Base-by-base conservation (phyloP, 2,329 filamentous ascomycete genomes). In the Pseudocercospora ulei region DNA sequence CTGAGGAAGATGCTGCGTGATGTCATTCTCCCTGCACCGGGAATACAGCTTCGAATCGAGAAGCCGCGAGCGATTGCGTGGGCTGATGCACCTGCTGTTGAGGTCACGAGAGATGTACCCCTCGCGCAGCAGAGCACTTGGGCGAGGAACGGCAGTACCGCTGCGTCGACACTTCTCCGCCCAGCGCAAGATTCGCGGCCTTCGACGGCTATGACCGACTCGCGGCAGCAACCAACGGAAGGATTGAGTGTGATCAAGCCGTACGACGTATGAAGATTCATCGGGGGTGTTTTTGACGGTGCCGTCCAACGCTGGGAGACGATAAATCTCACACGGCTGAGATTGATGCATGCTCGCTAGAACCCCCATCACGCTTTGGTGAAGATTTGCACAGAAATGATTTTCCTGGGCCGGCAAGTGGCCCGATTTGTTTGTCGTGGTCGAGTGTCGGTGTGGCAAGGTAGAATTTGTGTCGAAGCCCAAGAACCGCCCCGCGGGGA, bases 41-140 rank as follows among this genome's bases (percentile, higher is more conserved):
- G 67, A 41, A 63, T 86, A 35, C 71, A 67, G 43, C 68, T 86
- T 23, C 65, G 66, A 14, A 63, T 86, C 35, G 76, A 78, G 60
- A 86, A 86, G 63, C 82, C 82, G 2, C 75, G 78, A 7, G 82
- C 82, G 0, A 77, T 86, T 12, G 72, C 76, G 0, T 73, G 80
- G 51, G 82, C 82, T 1, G 80, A 84, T 48, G 78, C 76, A 7
- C 79, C 81, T 0, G 68, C 71, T 3, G 75, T 86, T 4, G 78
- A 84, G 57, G 67, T 79, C 22, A 51, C 53, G 3, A 33, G 52
- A 14, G 41, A 42, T 14, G 46, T 50, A 22, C 43, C 48, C 8
- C 16, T 12, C n/a, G 34, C 37, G n/a, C 37, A 33, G 39, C 17
- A 26, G 13, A 16, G 22, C 7, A 42, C 35, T 9, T 29, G 25